phyloP scores from a whole-genome alignment of 257 asterid species.

The Gentiana macrophylla region DNA sequence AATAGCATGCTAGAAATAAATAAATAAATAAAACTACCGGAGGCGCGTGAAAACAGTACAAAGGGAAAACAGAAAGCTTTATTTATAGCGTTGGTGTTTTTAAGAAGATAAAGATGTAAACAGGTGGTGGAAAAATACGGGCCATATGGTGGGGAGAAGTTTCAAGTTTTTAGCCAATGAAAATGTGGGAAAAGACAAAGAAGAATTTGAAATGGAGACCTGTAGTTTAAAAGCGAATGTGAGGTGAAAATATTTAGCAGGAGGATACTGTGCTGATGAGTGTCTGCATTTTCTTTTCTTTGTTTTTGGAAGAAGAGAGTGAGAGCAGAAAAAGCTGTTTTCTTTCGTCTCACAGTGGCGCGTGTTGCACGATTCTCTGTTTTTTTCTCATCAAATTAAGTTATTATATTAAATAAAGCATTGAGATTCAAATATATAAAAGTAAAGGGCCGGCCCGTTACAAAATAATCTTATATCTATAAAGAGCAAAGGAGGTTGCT shows the following conservation, averaged over 20 bases:
- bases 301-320: not conserved
- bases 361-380: too few species aligned
- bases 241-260: constrained; percentile 1
- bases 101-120: constrained; percentile 20
- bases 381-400: too few species aligned
- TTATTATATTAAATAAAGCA: too few species aligned
- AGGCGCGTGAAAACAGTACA: too few species aligned
- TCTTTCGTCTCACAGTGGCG: too few species aligned
- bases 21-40: not conserved
- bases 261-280: not conserved
- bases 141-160: not conserved
- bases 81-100: constrained; percentile 8
- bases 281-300: not conserved
- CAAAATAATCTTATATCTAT: too few species aligned
- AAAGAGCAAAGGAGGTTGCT: too few species aligned
- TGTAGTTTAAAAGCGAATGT: not conserved
- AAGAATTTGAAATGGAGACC: not conserved
- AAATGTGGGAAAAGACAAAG: constrained; percentile 10
- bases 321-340: not conserved
- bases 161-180: constrained; percentile 26
- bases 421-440: too few species aligned
- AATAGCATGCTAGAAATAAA: not conserved
- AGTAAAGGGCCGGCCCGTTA: too few species aligned
- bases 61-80: not conserved
- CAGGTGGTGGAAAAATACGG: constrained; percentile 3